A percentile compares a stretch with the other conserved stretches of the same genome.
phyloP scores from a whole-genome alignment of 2,329 filamentous ascomycete species.

The Penicillium janthinellum region DNA sequence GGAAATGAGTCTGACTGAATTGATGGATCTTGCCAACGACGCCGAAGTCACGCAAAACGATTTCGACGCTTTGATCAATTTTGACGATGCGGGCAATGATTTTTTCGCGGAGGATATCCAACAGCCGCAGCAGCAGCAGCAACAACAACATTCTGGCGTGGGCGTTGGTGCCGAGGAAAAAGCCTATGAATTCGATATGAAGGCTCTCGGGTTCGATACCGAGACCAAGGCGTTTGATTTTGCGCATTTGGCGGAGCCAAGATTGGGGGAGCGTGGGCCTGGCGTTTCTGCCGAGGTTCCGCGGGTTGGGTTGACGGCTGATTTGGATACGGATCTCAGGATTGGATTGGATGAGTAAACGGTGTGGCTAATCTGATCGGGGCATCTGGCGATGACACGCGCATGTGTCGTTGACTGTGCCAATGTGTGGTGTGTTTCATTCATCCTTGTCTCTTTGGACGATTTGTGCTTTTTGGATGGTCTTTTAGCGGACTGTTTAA shows the following conservation, averaged over 20 bases:
- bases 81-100: slow-evolving; percentile 45
- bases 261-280: slow-evolving; percentile 6
- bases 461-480: slow-evolving; percentile 4
- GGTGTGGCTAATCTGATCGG: background rate
- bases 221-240: slow-evolving; percentile 26
- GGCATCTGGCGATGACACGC: background rate
- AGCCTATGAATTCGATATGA: slow-evolving; percentile 24
- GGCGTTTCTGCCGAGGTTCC: slow-evolving; percentile 20
- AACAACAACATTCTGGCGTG: background rate
- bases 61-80: slow-evolving; percentile 50
- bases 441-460: background rate
- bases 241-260: slow-evolving; percentile 14
- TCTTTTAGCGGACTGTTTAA: slow-evolving; percentile 6
- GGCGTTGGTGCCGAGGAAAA: slow-evolving; percentile 18
- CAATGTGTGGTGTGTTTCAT: background rate
- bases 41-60: slow-evolving; percentile 49
- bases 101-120: slow-evolving; percentile 37
- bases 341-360: slow-evolving; percentile 20
- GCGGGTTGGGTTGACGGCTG: slow-evolving; percentile 17
- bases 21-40: slow-evolving; percentile 49
- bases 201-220: slow-evolving; percentile 23
- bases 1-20: slow-evolving; percentile 43
- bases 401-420: background rate
- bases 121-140: slow-evolving; percentile 1
- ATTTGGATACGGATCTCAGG: slow-evolving; percentile 26